Evolutionary conservation across 805 yeast genomes (phyloP), one percentile per base, ranked within the genome.

Genomic region (Ogataea paraovalis): DNA sequence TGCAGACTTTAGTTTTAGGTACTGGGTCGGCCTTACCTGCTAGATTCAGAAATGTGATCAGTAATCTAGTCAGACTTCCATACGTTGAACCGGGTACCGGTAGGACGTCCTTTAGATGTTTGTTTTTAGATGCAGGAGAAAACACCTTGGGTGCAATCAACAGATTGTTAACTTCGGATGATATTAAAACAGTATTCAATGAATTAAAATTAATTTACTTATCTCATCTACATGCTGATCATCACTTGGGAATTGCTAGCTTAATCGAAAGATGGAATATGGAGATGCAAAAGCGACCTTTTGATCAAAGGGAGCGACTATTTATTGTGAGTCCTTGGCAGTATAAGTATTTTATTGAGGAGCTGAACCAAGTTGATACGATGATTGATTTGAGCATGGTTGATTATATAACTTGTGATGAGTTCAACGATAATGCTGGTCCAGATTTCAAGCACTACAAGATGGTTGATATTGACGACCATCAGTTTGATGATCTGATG

Each of bases 181-280:
- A 74, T 16, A 52, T 71, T 2, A 57, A 59, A 2, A 40, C 21
- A 44, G 39, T 85, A 2, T 72, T 91, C 52, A 54, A 67, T 37
- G 95, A 91, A 57, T 66, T 91, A 48, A 69, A 76, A 28, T 48
- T 87, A 45, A 70, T 92, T 19, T 87, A 79, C 58, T 69, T 94
- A 45, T 85, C 96, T 56, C 99, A 94, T 71, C 71, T 92, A 57
- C 99, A 94, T 66, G 99, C 98, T 0, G 99, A 94, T 63, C 99
- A 94, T 64, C 97, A 92, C 65, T 69, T 94, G 38, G 99, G 99
- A 0, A 72, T 87, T 4, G 68, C 85, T 8, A 76, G 88, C 4
- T 64, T 94, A 3, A 71, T 94, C 23, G 71, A 73, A 34, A 80
- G 79, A 53, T 91, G 97, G 96, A 60, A 65, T 41, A 48, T 58